Base-by-base conservation (phyloP, 1,284 basidiomycete species). In the Sanghuangporus weigelae region DNA sequence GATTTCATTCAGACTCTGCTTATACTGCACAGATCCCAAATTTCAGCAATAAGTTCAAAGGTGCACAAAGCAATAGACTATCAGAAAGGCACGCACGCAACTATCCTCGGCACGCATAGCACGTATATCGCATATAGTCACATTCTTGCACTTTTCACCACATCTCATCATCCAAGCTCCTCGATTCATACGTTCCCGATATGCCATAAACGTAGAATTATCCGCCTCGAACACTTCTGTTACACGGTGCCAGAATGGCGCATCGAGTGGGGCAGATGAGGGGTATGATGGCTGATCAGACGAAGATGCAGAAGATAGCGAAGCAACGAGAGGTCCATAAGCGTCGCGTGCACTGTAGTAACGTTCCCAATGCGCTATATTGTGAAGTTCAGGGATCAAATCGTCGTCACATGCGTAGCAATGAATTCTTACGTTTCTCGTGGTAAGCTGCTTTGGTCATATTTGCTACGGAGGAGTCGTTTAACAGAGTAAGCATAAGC, bases 221-320 rank as follows among this genome's bases (percentile, higher is more conserved):
- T 85, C 80, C 14, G 70, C 65, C 58, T 74, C 78, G 63, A 85
- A 83, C 0, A 77, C 80, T 64, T 85, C 83, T 0, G 85, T 86
- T 3, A 86, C 75, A 62, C 75, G 73, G 68, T 87, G 85, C 85
- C 85, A 87, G 74, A 87, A 87, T 10, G 78, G 71, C 1, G 83
- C 78, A 60, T 74, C 73, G 16, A 81, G 73, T 3, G 74, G 67
- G 2, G 70, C 69, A 6, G 16, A 51, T 31, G 23, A 63, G 56
- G 11, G 68, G 40, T 38, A 68, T 65, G 14, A 57, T 31, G 7
- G 26, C 31, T 55, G 50, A 10, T 14, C 8, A 26, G 19, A 11
- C 8, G 23, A n/a, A 5, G 61, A 49, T 19, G 35, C 46, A n/a
- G 62, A 40, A 21, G 56, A 12, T 21, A 73, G 66, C 5, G 71